A percentile compares a stretch with the other conserved stretches of the same genome.
Conservation (phyloP, 495 filamentous ascomycete species). For the Aspergillus affinis region DNA sequence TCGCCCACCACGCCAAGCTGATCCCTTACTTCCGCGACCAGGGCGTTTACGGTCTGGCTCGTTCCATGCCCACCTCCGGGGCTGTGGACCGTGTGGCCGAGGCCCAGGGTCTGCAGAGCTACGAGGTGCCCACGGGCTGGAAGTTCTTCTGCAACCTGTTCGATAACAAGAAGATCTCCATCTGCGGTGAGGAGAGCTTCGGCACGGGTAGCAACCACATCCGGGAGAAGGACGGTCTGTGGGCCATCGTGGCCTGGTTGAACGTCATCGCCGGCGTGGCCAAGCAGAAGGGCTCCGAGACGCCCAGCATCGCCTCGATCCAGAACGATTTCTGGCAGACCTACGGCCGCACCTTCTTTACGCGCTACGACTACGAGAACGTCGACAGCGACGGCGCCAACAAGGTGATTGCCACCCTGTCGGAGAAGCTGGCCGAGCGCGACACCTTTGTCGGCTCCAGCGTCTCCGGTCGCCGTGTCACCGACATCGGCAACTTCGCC, state of each 20-base stretch:
- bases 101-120: slow-evolving; percentile 86
- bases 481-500: slow-evolving; percentile 89
- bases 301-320: slow-evolving; percentile 89
- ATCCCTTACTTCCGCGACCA: slow-evolving; percentile 98
- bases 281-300: slow-evolving; percentile 67
- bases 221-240: slow-evolving; percentile 96
- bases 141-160: slow-evolving; percentile 99
- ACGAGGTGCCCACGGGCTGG: slow-evolving; percentile 98
- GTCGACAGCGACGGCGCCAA: slow-evolving; percentile 87
- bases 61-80: slow-evolving; percentile 94
- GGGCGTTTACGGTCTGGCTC: slow-evolving; percentile 90
- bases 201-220: slow-evolving; percentile 99
- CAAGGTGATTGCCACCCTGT: slow-evolving; percentile 77
- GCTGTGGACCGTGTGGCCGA: slow-evolving; percentile 94
- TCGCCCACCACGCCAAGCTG: slow-evolving; percentile 87
- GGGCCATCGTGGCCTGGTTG: slow-evolving; percentile 96
- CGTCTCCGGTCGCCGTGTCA: slow-evolving; percentile 76
- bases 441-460: slow-evolving; percentile 78
- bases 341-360: slow-evolving; percentile 98
- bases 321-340: slow-evolving; percentile 96
- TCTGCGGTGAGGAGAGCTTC: slow-evolving; percentile 97
- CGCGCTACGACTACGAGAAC: slow-evolving; percentile 96
- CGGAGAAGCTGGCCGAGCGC: slow-evolving; percentile 65
- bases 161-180: slow-evolving; percentile 95
- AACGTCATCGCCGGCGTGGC: slow-evolving; percentile 97